Percentiles rank a stretch among this genome's conserved stretches.
These are phyloP conservation scores for Fusarium metavorans DNA, from an alignment of 2,329 filamentous ascomycete species.

Conservation along the genomic window DNA sequence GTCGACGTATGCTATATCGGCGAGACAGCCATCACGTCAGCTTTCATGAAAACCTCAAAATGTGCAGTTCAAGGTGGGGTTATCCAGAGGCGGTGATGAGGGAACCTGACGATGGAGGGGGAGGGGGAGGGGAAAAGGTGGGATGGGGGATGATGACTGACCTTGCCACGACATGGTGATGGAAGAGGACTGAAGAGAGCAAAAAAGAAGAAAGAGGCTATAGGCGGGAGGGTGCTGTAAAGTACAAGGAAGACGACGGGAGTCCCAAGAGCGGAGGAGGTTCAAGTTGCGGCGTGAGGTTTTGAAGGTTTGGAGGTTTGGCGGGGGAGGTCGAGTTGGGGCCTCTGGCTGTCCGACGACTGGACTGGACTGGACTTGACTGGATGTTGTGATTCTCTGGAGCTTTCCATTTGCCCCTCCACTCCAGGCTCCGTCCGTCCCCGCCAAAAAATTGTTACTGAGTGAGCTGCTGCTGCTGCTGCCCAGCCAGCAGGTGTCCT, in stretches of 20 bases:
- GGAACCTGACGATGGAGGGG: conserved; percentile 34
- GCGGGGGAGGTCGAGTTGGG: conserved; percentile 33
- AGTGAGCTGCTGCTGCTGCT: conserved; percentile 13
- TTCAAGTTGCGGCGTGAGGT: conserved; percentile 35
- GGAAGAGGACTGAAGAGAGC: conserved; percentile 22
- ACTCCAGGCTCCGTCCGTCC: conserved; percentile 36
- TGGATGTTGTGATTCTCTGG: conserved; percentile 39
- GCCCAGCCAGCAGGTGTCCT: not conserved
- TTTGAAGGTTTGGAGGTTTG: conserved; percentile 34
- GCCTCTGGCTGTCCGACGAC: not conserved
- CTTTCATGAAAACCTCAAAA: conserved; percentile 14
- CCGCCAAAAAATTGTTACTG: conserved; percentile 37
- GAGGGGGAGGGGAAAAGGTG: conserved; percentile 12
- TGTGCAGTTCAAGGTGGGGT: conserved; percentile 41
- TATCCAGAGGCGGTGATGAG: conserved; percentile 42
- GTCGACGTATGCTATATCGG: conserved; percentile 62
- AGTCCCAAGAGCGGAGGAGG: not conserved
- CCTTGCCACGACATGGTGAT: conserved; percentile 81
- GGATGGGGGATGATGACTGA: conserved; percentile 51
- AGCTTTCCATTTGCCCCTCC: conserved; percentile 37
- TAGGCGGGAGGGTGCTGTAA: not conserved
- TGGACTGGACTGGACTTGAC: not conserved
- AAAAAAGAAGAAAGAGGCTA: conserved; percentile 15
- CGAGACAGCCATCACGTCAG: conserved; percentile 25
- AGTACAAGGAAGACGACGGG: conserved; percentile 4